Evolutionary conservation across 495 filamentous ascomycete species (phyloP), one percentile per base, ranked within the genome.

Genomic region (Penicillium desertorum): DNA sequence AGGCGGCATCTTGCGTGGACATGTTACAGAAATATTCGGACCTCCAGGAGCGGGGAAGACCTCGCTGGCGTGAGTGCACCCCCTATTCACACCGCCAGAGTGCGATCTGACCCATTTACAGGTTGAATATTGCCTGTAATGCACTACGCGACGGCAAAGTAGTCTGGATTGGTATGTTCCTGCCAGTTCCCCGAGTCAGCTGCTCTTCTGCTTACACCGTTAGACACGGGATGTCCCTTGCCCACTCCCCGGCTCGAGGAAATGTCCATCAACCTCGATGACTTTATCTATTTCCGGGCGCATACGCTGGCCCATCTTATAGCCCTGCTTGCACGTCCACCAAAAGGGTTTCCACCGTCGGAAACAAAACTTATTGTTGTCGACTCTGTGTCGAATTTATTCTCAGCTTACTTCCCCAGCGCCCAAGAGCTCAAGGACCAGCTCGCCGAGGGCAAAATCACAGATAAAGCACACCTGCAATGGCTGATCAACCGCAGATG

Each of bases 41-140:
- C 92, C 94, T 16, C 89, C 90, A 10, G 93, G 93, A 1, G 83
- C 81, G 16, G 94, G 94, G 12, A 98, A 98, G 73, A 95, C 93
- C 0, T 75, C 87, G 5, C 74, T 98, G 60, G 88, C 85, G 93
- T 96, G 72, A 56, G 77, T 72, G 22, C 22, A 3, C 27, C 7
- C 7, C 6, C 27, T 34, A 36, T 8, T 4, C 19, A 34, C 37
- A 5, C 17, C 51, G 39, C 22, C 50, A 22, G 22, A 51, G 23
- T 51, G 6, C 12, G 11, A 57, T n/a, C 46, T 51, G 7, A 45
- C 9, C 32, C 17, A 43, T 17, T 14, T 8, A 46, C 59, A 93
- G 88, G 30, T 77, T 93, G 61, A 91, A 87, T 67, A 74, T 87
- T 30, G 78, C 86, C 39, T 80, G 81, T n/a, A 83, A 80, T 64